Percentiles rank a stretch among this genome's conserved stretches.
phyloP scores from a whole-genome alignment of 495 filamentous ascomycete genomes.

The Penicillium herquei region DNA sequence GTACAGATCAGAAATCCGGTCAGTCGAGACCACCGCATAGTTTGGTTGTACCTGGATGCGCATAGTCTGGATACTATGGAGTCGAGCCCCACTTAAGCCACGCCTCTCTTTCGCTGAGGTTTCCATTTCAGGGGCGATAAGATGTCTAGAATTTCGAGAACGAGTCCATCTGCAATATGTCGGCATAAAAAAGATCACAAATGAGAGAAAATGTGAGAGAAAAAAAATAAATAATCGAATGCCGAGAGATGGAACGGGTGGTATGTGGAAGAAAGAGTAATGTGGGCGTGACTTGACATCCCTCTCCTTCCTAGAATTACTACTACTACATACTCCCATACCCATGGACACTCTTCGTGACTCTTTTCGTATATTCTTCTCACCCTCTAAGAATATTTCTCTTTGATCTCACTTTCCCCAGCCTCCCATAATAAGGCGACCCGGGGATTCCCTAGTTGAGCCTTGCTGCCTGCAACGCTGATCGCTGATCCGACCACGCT shows the following conservation, averaged over 20 bases:
- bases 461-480: constrained; percentile 4
- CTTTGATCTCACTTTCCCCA: not conserved
- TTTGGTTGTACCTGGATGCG: not conserved
- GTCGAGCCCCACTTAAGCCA: not conserved
- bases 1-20: not conserved
- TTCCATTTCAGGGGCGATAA: not conserved
- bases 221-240: not conserved
- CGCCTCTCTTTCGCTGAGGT: not conserved
- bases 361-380: not conserved
- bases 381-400: not conserved
- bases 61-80: not conserved
- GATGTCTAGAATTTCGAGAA: constrained; percentile 6
- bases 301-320: no score
- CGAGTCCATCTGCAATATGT: not conserved
- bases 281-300: no score
- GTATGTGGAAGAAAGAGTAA: no score
- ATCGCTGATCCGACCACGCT: constrained; percentile 3
- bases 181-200: not conserved
- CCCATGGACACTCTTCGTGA: not conserved
- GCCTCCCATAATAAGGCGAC: not conserved
- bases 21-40: not conserved
- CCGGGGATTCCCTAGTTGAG: not conserved
- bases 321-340: no score
- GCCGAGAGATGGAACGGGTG: no score
- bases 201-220: not conserved